A percentile compares a stretch with the other conserved stretches of the same genome.
phyloP scores from a whole-genome alignment of 352 stramenopile species.

The Globisporangium barbulae region DNA sequence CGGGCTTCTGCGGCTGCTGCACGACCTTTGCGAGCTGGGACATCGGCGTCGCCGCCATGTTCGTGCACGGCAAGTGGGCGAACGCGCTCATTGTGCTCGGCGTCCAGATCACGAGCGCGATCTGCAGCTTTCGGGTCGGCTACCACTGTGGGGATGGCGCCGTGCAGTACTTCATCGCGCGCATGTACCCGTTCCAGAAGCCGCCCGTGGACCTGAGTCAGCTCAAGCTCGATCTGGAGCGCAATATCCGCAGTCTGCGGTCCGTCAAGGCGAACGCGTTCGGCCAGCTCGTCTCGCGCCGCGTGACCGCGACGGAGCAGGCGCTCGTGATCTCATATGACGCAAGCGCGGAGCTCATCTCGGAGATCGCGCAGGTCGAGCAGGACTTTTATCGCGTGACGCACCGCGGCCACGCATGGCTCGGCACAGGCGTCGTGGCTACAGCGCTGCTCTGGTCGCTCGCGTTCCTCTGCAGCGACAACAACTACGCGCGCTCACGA shows the following conservation, averaged over 20 bases:
- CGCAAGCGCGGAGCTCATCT: constrained; percentile 38
- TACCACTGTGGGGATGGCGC: constrained; percentile 42
- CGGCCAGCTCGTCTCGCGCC: constrained; percentile 36
- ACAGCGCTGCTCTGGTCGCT: constrained; percentile 43
- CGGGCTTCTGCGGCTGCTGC: constrained; percentile 67
- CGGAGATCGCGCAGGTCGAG: constrained; percentile 46
- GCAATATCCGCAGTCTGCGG: constrained; percentile 39
- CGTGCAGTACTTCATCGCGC: constrained; percentile 36
- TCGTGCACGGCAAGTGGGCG: constrained; percentile 43
- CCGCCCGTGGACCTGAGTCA: constrained; percentile 40
- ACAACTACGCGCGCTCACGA: constrained; percentile 47
- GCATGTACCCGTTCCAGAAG: constrained; percentile 47
- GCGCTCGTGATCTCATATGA: constrained; percentile 35
- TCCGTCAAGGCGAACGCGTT: constrained; percentile 45
- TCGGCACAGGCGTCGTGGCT: constrained; percentile 17
- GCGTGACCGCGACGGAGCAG: constrained; percentile 42
- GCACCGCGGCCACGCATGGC: constrained; percentile 31
- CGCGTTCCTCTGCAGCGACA: constrained; percentile 34
- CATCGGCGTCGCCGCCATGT: constrained; percentile 41
- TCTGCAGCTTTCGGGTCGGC: constrained; percentile 39
- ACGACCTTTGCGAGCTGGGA: constrained; percentile 70
- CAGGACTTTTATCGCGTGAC: constrained; percentile 36
- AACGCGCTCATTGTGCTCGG: constrained; percentile 45
- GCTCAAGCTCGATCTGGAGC: constrained; percentile 53
- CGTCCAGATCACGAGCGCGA: constrained; percentile 43